Evolutionary conservation across 257 asterid species (phyloP).

Genomic region (Henckelia pumila): DNA sequence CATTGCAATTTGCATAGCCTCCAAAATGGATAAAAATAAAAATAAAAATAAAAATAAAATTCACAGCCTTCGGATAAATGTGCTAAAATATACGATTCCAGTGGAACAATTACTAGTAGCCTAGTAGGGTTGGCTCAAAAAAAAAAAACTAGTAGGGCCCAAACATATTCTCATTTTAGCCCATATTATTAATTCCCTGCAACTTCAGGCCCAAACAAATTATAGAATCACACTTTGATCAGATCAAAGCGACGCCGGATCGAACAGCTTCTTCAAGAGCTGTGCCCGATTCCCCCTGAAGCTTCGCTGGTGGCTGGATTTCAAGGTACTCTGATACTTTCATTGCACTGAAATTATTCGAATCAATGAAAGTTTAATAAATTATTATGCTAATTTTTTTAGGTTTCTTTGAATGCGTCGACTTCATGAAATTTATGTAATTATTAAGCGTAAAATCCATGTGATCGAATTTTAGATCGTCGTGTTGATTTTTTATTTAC

Average conservation of each 20-base stretch:
- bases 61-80: too few species aligned
- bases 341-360: not conserved
- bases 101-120: not conserved
- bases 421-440: conserved; percentile 8
- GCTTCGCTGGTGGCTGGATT: conserved; percentile 37
- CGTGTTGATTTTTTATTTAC: not conserved
- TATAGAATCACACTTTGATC: conserved; percentile 17
- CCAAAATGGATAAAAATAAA: too few species aligned
- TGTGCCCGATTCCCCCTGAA: conserved; percentile 12
- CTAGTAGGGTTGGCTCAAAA: too few species aligned
- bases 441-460: not conserved
- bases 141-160: not conserved
- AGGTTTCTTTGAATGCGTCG: conserved; percentile 12
- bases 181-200: not conserved
- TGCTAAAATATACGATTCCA: too few species aligned
- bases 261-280: conserved; percentile 37
- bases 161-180: not conserved
- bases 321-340: conserved; percentile 16
- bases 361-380: not conserved
- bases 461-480: conserved; percentile 15
- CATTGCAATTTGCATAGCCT: too few species aligned
- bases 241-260: conserved; percentile 40
- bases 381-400: not conserved
- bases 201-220: not conserved
- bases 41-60: too few species aligned